These are phyloP conservation scores for Suillus lakei DNA, from an alignment of 768 basidiomycete species.

Conservation along the genomic window DNA sequence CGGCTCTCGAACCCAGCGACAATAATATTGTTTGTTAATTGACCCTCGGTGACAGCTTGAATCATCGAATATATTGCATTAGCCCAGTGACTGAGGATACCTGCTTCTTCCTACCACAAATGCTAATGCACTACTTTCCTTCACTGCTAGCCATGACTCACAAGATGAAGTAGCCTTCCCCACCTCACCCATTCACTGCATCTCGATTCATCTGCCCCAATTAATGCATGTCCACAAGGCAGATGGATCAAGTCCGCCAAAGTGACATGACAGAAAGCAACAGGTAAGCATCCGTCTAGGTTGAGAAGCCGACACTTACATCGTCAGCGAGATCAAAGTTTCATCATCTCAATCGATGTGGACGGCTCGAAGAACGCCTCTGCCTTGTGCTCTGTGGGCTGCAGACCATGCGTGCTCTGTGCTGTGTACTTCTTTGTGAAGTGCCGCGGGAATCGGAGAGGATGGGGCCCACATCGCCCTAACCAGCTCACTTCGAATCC, in stretches of 20 bases:
- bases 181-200: neutral
- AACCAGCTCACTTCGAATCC: neutral
- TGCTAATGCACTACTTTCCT: neutral
- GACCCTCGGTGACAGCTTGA: neutral
- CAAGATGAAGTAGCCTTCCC: neutral
- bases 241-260: constrained; percentile 44
- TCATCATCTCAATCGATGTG: no score
- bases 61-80: neutral
- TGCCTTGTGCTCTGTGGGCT: constrained; percentile 18
- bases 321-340: constrained; percentile 50
- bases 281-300: neutral
- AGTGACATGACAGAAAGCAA: constrained; percentile 24
- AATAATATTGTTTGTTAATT: neutral
- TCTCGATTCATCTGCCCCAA: neutral
- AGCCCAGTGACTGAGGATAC: neutral
- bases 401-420: constrained; percentile 25
- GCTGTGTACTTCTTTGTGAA: constrained; percentile 31
- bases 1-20: neutral
- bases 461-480: constrained; percentile 38
- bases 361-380: constrained; percentile 26
- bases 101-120: neutral
- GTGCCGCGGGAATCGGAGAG: constrained; percentile 35
- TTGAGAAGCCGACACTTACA: constrained; percentile 33
- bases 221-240: constrained; percentile 27
- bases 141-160: neutral